These are phyloP conservation scores for Metarhizium anisopliae DNA, from an alignment of 2,329 filamentous ascomycete genomes.

Conservation along the genomic window DNA sequence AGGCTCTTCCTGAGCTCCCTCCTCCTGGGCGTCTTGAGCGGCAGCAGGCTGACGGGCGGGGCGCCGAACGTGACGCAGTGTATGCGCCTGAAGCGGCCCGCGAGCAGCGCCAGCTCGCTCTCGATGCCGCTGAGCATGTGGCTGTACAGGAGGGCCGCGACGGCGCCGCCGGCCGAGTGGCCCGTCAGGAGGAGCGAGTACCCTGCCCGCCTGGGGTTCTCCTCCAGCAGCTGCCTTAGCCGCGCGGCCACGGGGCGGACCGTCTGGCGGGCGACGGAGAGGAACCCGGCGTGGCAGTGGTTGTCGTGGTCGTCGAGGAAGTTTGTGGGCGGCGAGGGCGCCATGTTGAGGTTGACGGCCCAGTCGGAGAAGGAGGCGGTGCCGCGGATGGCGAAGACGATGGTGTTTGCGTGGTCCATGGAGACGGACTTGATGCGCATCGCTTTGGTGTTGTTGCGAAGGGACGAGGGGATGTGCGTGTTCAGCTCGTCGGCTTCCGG, in stretches of 20 bases:
- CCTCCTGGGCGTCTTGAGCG: conserved; percentile 50
- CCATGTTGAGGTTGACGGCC: conserved; percentile 70
- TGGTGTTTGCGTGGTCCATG: conserved; percentile 66
- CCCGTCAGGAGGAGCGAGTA: conserved; percentile 76
- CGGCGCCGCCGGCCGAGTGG: conserved; percentile 77
- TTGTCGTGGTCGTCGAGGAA: conserved; percentile 75
- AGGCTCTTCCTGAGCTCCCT: conserved; percentile 52
- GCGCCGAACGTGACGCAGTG: conserved; percentile 85
- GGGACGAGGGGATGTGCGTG: conserved; percentile 62
- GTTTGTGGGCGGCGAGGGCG: conserved; percentile 52
- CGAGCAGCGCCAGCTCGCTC: conserved; percentile 62
- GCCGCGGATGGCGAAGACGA: conserved; percentile 78
- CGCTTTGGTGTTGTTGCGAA: conserved; percentile 67
- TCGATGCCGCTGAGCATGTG: conserved; percentile 64
- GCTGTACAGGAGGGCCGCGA: conserved; percentile 68
- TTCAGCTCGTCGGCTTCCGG: conserved; percentile 55
- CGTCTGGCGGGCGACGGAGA: conserved; percentile 69
- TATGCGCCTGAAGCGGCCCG: conserved; percentile 64
- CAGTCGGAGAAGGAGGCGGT: conserved; percentile 77
- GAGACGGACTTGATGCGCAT: conserved; percentile 78
- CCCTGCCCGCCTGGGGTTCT: conserved; percentile 56
- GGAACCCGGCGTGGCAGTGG: conserved; percentile 71
- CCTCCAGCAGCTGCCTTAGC: conserved; percentile 59
- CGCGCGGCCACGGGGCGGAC: conserved; percentile 61
- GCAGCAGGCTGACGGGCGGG: conserved; percentile 65